Percentiles rank a stretch among this genome's conserved stretches.
Evolutionary conservation across 2,329 filamentous ascomycete genomes (phyloP).

Genomic region (Fusarium armeniacum): DNA sequence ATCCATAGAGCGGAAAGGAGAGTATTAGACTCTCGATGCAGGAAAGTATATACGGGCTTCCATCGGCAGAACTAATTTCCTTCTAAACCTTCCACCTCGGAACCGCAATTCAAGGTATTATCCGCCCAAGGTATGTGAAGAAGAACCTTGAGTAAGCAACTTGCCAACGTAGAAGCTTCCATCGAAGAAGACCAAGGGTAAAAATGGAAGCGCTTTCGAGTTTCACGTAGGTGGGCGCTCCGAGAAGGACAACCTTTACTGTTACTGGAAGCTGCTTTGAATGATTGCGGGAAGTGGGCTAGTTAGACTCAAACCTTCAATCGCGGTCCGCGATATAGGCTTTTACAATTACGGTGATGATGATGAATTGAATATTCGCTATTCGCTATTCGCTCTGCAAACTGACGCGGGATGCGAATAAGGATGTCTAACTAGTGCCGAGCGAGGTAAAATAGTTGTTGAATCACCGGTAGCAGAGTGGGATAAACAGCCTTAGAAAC

Average conservation of each 20-base stretch:
- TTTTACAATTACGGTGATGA: not conserved
- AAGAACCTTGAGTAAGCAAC: slow-evolving; percentile 5
- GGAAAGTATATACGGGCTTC: slow-evolving; percentile 1
- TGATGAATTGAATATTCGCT: not conserved
- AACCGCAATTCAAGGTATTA: slow-evolving; percentile 11
- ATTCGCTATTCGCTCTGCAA: not conserved
- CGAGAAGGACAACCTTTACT: not conserved
- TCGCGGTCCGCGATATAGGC: slow-evolving; percentile 1
- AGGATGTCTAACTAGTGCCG: not conserved
- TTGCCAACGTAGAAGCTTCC: slow-evolving; percentile 20
- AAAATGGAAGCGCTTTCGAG: slow-evolving; percentile 1
- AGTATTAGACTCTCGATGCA: not conserved
- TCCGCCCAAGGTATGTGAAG: slow-evolving; percentile 14
- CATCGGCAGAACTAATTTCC: slow-evolving; percentile 7
- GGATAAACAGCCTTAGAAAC: not conserved
- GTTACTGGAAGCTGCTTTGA: not conserved
- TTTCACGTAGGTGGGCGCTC: slow-evolving; percentile 5
- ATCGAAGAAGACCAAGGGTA: slow-evolving; percentile 4
- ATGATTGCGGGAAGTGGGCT: slow-evolving; percentile 1
- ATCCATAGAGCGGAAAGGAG: not conserved
- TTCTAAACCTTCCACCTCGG: slow-evolving; percentile 33
- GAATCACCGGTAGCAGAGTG: slow-evolving; percentile 1
- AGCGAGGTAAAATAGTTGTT: not conserved
- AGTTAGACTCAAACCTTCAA: not conserved
- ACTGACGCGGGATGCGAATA: not conserved